Evolutionary conservation across 495 filamentous ascomycete genomes (phyloP).

Genomic region (Xylaria cubensis): DNA sequence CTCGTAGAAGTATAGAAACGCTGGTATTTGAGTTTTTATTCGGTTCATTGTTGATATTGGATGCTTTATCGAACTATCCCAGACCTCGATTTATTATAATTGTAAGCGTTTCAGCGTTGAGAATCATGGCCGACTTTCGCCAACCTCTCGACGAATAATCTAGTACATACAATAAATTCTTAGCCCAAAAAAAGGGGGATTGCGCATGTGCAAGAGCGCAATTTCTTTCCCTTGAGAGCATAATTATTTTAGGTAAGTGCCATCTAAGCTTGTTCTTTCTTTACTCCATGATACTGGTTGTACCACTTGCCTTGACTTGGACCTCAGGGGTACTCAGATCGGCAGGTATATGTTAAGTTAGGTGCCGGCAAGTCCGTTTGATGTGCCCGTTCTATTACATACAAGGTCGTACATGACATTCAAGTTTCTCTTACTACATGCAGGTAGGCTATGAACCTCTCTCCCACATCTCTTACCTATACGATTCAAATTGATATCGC

Average conservation of each 20-base stretch:
- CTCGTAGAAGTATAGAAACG: too few relatives aligned
- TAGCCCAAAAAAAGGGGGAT: not conserved
- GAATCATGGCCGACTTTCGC: not conserved
- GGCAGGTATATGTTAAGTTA: not conserved
- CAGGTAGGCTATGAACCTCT: not conserved
- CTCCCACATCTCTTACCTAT: constrained; percentile 16
- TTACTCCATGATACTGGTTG: not conserved
- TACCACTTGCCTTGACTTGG: not conserved
- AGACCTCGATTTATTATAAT: not conserved
- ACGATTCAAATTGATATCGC: constrained; percentile 22
- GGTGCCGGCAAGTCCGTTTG: not conserved
- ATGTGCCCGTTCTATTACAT: not conserved
- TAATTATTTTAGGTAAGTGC: not conserved
- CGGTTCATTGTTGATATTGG: not conserved
- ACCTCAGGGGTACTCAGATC: not conserved
- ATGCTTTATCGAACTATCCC: not conserved
- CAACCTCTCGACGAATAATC: not conserved
- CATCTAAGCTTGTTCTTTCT: not conserved
- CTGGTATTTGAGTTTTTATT: not conserved
- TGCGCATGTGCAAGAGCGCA: not conserved
- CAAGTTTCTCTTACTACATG: too few relatives aligned
- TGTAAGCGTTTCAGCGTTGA: not conserved
- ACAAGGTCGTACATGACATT: not conserved
- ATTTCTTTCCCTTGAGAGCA: not conserved
- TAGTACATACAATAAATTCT: not conserved